Conservation (phyloP, 2,329 filamentous ascomycete species). For the Botryotinia globosa region DNA sequence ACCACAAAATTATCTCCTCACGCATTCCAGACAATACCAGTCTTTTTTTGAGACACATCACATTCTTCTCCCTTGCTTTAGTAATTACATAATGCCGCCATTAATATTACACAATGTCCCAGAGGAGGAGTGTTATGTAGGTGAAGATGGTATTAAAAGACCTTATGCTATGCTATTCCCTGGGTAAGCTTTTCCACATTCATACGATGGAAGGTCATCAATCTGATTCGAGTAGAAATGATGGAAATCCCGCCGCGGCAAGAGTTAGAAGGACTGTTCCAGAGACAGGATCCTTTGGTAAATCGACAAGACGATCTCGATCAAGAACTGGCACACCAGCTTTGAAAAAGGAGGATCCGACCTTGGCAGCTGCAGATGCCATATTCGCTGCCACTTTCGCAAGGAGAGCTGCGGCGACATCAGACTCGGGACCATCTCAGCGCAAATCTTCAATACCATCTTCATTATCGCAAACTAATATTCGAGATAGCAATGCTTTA, state of each 20-base stretch:
- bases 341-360: slow-evolving; percentile 55
- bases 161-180: slow-evolving; percentile 66
- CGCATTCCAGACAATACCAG: slow-evolving; percentile 12
- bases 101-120: slow-evolving; percentile 67
- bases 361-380: slow-evolving; percentile 58
- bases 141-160: slow-evolving; percentile 62
- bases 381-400: slow-evolving; percentile 59
- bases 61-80: slow-evolving; percentile 18
- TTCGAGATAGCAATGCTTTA: slow-evolving; percentile 39
- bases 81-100: slow-evolving; percentile 51
- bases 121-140: slow-evolving; percentile 64
- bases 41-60: slow-evolving; percentile 12
- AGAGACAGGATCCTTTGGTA: slow-evolving; percentile 64
- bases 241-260: slow-evolving; percentile 48
- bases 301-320: slow-evolving; percentile 61
- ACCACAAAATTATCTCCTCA: not conserved
- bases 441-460: slow-evolving; percentile 36
- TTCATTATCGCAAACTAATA: slow-evolving; percentile 39
- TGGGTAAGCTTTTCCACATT: slow-evolving; percentile 47
- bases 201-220: slow-evolving; percentile 14
- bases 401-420: slow-evolving; percentile 39
- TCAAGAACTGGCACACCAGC: slow-evolving; percentile 58
- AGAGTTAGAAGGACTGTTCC: slow-evolving; percentile 54
- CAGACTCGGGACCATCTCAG: slow-evolving; percentile 36
- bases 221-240: slow-evolving; percentile 45